Evolutionary conservation across 2,329 filamentous ascomycete genomes (phyloP).

Genomic region (Phyllosticta citriasiana): DNA sequence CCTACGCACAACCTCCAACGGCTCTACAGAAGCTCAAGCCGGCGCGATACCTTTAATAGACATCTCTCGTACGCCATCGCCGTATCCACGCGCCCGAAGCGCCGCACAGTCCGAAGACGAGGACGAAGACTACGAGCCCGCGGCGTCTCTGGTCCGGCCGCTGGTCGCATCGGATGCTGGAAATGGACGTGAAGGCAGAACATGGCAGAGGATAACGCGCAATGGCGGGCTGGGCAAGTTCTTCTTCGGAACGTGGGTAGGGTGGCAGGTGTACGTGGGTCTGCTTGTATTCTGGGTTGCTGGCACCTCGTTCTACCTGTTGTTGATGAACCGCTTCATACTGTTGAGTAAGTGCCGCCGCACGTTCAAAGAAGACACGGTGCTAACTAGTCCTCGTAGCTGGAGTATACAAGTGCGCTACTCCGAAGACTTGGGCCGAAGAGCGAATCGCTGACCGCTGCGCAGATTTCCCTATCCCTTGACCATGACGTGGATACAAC

Average conservation of each 20-base stretch:
- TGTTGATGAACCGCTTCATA: constrained; percentile 43
- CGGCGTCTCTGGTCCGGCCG: constrained; percentile 27
- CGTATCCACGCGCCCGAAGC: constrained; percentile 32
- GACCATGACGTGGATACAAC: constrained; percentile 40
- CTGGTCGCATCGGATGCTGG: constrained; percentile 26
- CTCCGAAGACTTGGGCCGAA: background rate
- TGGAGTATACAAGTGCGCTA: constrained; percentile 34
- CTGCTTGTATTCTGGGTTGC: constrained; percentile 40
- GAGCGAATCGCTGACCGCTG: background rate
- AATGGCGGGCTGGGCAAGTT: constrained; percentile 39
- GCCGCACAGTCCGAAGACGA: constrained; percentile 41
- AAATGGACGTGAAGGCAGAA: constrained; percentile 14
- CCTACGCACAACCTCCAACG: constrained; percentile 24
- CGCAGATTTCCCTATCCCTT: constrained; percentile 43
- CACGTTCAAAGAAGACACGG: background rate
- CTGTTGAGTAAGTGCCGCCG: constrained; percentile 31
- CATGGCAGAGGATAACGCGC: constrained; percentile 17
- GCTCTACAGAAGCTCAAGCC: constrained; percentile 29
- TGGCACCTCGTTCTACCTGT: constrained; percentile 36
- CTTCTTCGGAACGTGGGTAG: constrained; percentile 37
- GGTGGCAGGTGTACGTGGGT: constrained; percentile 40
- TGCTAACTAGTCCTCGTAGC: constrained; percentile 19
- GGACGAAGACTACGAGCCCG: constrained; percentile 22
- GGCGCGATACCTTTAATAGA: constrained; percentile 34
- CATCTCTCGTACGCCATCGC: constrained; percentile 35